A percentile compares a stretch with the other conserved stretches of the same genome.
These are phyloP conservation scores for Saccharomycopsis schoenii DNA, from an alignment of 805 yeast species.

Conservation along the genomic window DNA sequence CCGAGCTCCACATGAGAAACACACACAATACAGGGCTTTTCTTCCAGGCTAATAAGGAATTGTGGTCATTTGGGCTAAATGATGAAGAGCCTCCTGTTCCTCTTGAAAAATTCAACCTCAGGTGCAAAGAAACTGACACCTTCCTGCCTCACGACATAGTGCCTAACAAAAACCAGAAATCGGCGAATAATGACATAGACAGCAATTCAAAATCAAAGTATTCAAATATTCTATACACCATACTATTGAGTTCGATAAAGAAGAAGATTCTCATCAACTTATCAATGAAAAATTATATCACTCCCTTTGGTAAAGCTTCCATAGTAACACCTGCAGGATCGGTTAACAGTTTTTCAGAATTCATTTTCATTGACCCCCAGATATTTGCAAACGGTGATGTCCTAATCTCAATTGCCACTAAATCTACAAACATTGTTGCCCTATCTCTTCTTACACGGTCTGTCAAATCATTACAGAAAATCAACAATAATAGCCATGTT, in stretches of 20 bases:
- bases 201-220: slow-evolving; percentile 6
- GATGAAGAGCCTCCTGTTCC: slow-evolving; percentile 30
- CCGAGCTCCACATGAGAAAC: slow-evolving; percentile 30
- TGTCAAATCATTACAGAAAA: background rate
- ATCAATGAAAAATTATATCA: slow-evolving; percentile 27
- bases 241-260: slow-evolving; percentile 24
- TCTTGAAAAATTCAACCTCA: slow-evolving; percentile 19
- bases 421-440: slow-evolving; percentile 26
- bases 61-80: slow-evolving; percentile 35
- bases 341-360: slow-evolving; percentile 16
- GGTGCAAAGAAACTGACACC: slow-evolving; percentile 12
- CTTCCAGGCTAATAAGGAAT: slow-evolving; percentile 31
- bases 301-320: slow-evolving; percentile 41
- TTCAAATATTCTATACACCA: slow-evolving; percentile 8
- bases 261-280: slow-evolving; percentile 30
- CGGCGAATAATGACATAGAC: slow-evolving; percentile 4
- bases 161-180: slow-evolving; percentile 19
- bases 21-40: slow-evolving; percentile 29
- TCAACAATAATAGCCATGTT: slow-evolving; percentile 28
- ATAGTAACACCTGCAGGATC: slow-evolving; percentile 11
- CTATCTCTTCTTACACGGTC: slow-evolving; percentile 21
- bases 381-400: slow-evolving; percentile 37
- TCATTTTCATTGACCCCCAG: slow-evolving; percentile 39
- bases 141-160: slow-evolving; percentile 20
- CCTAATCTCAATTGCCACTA: slow-evolving; percentile 27